A percentile compares a stretch with the other conserved stretches of the same genome.
phyloP scores from a whole-genome alignment of 306 rosid species.

The Glycyrrhiza uralensis region DNA sequence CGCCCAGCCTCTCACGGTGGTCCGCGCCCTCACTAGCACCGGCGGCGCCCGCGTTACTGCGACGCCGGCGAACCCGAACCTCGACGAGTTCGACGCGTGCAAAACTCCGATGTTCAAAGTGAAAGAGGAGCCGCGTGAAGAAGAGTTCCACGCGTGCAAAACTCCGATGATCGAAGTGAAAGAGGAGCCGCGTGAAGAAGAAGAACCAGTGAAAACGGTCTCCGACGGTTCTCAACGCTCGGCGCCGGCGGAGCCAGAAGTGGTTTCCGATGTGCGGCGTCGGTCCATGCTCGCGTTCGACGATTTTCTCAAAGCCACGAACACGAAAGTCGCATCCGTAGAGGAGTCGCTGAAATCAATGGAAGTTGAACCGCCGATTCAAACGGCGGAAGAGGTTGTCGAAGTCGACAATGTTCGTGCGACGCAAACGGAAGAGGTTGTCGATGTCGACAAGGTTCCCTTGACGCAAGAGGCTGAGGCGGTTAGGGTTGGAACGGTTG shows the following conservation, averaged over 20 bases:
- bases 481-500: neutral
- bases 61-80: neutral
- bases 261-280: neutral
- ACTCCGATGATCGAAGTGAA: neutral
- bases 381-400: neutral
- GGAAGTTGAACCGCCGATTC: neutral
- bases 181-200: neutral
- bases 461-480: neutral
- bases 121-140: neutral
- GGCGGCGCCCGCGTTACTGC: constrained; percentile 57
- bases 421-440: neutral
- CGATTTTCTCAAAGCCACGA: constrained; percentile 27
- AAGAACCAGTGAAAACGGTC: constrained; percentile 1
- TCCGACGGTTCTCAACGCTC: neutral
- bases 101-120: neutral
- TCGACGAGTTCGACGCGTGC: neutral
- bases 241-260: neutral
- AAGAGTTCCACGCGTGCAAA: neutral
- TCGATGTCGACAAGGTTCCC: neutral
- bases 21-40: constrained; percentile 43
- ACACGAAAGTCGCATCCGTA: constrained; percentile 24
- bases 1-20: constrained; percentile 29
- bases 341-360: constrained; percentile 25
- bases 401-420: neutral
- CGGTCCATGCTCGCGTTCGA: neutral